Conservation (phyloP, 495 filamentous ascomycete species). For the Hypoxylon crocopeplum region DNA sequence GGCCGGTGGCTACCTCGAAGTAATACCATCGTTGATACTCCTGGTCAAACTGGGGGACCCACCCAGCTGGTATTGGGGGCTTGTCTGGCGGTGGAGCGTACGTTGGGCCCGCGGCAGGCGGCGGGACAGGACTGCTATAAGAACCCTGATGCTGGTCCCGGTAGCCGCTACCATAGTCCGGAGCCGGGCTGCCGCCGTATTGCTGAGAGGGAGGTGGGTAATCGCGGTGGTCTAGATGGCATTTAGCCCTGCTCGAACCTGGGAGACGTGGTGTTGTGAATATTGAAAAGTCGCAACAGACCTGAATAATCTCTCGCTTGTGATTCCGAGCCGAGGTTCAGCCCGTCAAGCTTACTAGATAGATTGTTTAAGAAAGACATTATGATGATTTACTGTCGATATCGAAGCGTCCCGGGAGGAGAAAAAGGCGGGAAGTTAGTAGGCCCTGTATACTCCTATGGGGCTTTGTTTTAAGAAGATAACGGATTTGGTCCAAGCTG, state of each 20-base stretch:
- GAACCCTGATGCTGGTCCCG: constrained; percentile 32
- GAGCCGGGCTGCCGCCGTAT: constrained; percentile 18
- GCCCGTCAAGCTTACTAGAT: constrained; percentile 36
- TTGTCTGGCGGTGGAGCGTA: constrained; percentile 53
- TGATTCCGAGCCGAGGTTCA: constrained; percentile 31
- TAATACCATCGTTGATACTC: constrained; percentile 65
- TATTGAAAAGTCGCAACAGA: constrained; percentile 8
- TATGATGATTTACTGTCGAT: background rate
- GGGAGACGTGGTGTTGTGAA: background rate
- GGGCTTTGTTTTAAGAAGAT: too few species aligned
- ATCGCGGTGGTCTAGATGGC: constrained; percentile 17
- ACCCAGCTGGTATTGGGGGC: constrained; percentile 64
- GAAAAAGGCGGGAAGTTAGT: background rate
- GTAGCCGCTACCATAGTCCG: constrained; percentile 25
- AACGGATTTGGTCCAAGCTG: too few species aligned
- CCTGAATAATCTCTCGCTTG: constrained; percentile 18
- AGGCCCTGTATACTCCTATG: too few species aligned
- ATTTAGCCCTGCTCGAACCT: background rate
- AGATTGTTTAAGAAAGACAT: constrained; percentile 42
- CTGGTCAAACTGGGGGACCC: constrained; percentile 66
- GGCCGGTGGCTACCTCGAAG: constrained; percentile 63
- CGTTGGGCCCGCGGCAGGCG: constrained; percentile 25
- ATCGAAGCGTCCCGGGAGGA: background rate
- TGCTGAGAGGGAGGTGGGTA: constrained; percentile 37
- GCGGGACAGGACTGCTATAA: constrained; percentile 38